Base-by-base conservation (phyloP, 179 eudicot species). In the Pouteria campechiana region DNA sequence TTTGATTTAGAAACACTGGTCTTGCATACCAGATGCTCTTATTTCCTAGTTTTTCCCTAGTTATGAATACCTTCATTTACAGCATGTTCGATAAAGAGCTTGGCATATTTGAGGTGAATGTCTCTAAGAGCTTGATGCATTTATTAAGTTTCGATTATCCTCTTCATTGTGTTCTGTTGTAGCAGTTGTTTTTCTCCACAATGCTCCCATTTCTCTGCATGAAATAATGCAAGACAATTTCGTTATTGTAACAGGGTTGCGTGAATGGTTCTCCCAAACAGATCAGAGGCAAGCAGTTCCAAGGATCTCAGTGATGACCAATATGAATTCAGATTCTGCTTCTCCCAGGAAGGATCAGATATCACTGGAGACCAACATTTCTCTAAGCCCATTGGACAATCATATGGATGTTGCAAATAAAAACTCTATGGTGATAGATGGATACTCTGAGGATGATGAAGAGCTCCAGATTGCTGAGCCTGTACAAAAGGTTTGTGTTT, bases 231-330 rank as follows among this genome's bases (percentile, higher is more conserved):
- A n/a, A n/a, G n/a, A n/a, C n/a, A n/a, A n/a, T 52, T 53, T 50
- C 28, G 33, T 19, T 40, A 22, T 25, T 40, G 33, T 37, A 50
- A 36, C 77, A 92, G 99, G 99, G 13, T 60, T 92, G 54, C 79
- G 99, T 37, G 99, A 92, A 64, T 92, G 69, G 52, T 80, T 87
- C 68, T 68, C 85, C 54, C 99, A 87, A 72, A 75, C 81, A 60
- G 99, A 92, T 78, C 88, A 78, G 49, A 70, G 88, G 50, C 52
- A 46, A 42, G 76, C 78, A 50, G 75, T 94, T 37, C 93, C 94
- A 24, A 81, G 99, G 58, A 87, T 92, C 41, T 96, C 96, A 31
- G 94, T 83, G 35, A 87, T 92, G 96, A 89, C 83, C 50, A 92
- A 92, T 48, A 87, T 92, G 99, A 73, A 78, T 57, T 80, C 96